Conservation (phyloP, 768 basidiomycete genomes). For the Hypholoma fasciculare region DNA sequence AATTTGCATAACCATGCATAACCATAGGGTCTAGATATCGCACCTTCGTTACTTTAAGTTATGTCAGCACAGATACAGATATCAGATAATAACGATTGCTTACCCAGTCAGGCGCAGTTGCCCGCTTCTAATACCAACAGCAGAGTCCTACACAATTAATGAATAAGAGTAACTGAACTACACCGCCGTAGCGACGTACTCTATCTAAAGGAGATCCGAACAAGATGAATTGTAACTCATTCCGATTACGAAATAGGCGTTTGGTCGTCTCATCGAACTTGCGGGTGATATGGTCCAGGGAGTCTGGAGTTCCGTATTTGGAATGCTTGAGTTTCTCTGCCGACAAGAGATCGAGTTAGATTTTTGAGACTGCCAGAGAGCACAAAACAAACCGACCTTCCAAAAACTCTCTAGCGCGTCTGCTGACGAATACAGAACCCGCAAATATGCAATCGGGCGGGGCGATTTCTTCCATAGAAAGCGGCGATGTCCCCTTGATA, state of each 20-base stretch:
- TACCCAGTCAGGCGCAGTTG: conserved; percentile 74
- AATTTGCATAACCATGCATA: conserved; percentile 18
- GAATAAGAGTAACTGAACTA: background rate
- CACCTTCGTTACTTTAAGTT: conserved; percentile 31
- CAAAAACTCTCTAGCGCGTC: conserved; percentile 70
- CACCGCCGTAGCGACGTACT: conserved; percentile 14
- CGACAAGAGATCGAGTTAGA: background rate
- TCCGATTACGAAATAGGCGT: conserved; percentile 69
- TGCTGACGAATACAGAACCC: conserved; percentile 80
- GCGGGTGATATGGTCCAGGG: conserved; percentile 77
- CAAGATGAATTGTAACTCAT: conserved; percentile 67
- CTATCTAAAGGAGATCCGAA: conserved; percentile 82
- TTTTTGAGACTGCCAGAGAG: background rate
- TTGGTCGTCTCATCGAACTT: conserved; percentile 85
- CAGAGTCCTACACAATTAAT: conserved; percentile 35
- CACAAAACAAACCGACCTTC: conserved; percentile 45
- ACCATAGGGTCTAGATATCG: background rate
- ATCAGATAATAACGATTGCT: conserved; percentile 12
- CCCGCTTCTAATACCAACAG: conserved; percentile 71
- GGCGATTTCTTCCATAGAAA: conserved; percentile 81
- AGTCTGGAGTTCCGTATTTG: conserved; percentile 69
- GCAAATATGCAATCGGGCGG: conserved; percentile 85
- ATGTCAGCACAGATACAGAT: conserved; percentile 2
- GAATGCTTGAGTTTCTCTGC: conserved; percentile 73
- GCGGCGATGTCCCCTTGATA: conserved; percentile 65